These are phyloP conservation scores for Marvania coccoides DNA, from an alignment of 139 green algal genomes.

Conservation along the genomic window DNA sequence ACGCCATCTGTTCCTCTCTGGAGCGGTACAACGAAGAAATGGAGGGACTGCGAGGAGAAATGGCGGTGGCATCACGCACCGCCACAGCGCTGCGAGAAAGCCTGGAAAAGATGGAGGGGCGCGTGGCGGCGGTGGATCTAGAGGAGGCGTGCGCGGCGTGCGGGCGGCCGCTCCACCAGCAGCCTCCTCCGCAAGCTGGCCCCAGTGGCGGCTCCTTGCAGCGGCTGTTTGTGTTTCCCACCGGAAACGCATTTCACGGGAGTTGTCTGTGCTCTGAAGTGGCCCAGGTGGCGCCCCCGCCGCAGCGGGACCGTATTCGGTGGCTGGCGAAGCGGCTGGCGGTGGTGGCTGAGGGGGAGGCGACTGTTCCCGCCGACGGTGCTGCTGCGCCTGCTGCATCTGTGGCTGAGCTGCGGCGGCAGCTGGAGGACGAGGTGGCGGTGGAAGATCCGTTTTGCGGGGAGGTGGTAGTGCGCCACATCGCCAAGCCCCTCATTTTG, in stretches of 20 bases:
- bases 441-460: slow-evolving; percentile 63
- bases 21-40: slow-evolving; percentile 80
- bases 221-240: slow-evolving; percentile 73
- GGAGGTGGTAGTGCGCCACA: slow-evolving; percentile 35
- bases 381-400: background rate
- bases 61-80: slow-evolving; percentile 67
- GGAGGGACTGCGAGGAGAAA: slow-evolving; percentile 55
- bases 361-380: background rate
- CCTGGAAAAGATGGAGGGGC: background rate
- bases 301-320: slow-evolving; percentile 8
- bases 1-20: slow-evolving; percentile 72
- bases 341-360: background rate
- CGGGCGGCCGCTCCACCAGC: slow-evolving; percentile 28
- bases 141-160: slow-evolving; percentile 52
- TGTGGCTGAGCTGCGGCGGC: slow-evolving; percentile 20
- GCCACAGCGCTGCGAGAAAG: slow-evolving; percentile 23
- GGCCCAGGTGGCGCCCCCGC: slow-evolving; percentile 4
- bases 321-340: slow-evolving; percentile 9
- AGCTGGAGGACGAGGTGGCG: slow-evolving; percentile 44
- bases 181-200: slow-evolving; percentile 24
- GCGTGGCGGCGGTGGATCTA: slow-evolving; percentile 40
- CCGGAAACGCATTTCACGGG: slow-evolving; percentile 57
- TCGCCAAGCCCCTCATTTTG: slow-evolving; percentile 28
- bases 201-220: slow-evolving; percentile 47
- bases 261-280: slow-evolving; percentile 52